phyloP scores from a whole-genome alignment of 2,329 filamentous ascomycete genomes.

The Zasmidium citrigriseum region DNA sequence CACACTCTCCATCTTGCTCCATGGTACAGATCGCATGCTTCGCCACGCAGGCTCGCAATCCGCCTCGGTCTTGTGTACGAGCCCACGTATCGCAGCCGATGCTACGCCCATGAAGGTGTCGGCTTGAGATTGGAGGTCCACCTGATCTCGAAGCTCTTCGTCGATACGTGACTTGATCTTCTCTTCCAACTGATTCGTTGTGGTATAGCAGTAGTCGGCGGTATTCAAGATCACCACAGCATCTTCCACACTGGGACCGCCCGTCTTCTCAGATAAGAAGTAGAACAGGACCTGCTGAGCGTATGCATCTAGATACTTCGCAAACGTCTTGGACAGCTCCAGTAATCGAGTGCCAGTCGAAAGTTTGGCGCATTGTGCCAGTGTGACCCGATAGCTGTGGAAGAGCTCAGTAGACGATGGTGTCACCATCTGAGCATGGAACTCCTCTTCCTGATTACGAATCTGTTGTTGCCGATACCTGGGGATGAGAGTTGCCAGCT shows the following conservation, averaged over 20 bases:
- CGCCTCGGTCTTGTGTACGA: slow-evolving; percentile 81
- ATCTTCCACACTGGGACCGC: slow-evolving; percentile 68
- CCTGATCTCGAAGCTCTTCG: slow-evolving; percentile 68
- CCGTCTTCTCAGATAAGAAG: slow-evolving; percentile 63
- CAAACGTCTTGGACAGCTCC: slow-evolving; percentile 81
- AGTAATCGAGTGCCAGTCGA: slow-evolving; percentile 86
- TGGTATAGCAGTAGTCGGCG: slow-evolving; percentile 94
- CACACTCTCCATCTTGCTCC: slow-evolving; percentile 90
- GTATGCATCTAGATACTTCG: slow-evolving; percentile 93
- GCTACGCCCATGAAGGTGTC: slow-evolving; percentile 96
- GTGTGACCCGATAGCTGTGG: slow-evolving; percentile 89
- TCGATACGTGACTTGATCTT: slow-evolving; percentile 92
- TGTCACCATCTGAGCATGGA: slow-evolving; percentile 85
- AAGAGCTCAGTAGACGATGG: slow-evolving; percentile 94
- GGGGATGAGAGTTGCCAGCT: slow-evolving; percentile 79
- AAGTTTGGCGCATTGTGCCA: slow-evolving; percentile 93
- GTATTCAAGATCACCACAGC: slow-evolving; percentile 89
- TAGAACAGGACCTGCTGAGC: slow-evolving; percentile 86
- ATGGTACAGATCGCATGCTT: slow-evolving; percentile 95
- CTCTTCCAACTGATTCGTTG: slow-evolving; percentile 89
- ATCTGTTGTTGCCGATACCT: slow-evolving; percentile 83
- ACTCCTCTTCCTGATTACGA: slow-evolving; percentile 83
- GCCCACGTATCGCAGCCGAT: slow-evolving; percentile 77
- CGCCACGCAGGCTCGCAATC: slow-evolving; percentile 87
- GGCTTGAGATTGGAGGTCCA: slow-evolving; percentile 89